These are phyloP conservation scores for Solanum medicagineum DNA, from an alignment of 257 asterid species.

Conservation along the genomic window DNA sequence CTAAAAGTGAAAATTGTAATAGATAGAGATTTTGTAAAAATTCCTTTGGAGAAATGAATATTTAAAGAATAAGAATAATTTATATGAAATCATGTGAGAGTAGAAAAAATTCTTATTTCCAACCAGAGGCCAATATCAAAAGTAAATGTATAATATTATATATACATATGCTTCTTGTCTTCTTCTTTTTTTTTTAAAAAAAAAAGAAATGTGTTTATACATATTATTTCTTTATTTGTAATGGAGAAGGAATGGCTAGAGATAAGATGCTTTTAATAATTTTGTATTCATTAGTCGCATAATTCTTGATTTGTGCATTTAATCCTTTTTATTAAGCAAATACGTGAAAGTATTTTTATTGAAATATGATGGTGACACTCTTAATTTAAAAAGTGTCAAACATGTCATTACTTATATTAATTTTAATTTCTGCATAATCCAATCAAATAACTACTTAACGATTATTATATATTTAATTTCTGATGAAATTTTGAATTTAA, in stretches of 20 bases:
- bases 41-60: too few species aligned
- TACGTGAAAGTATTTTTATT: background rate
- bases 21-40: too few species aligned
- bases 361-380: too few species aligned
- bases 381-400: too few species aligned
- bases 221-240: background rate
- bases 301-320: background rate
- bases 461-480: too few species aligned
- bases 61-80: background rate
- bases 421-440: too few species aligned
- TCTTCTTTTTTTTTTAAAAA: background rate
- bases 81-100: background rate
- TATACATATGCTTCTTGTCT: background rate
- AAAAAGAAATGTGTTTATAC: too few species aligned
- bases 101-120: background rate
- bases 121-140: background rate
- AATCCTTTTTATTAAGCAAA: background rate
- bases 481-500: too few species aligned
- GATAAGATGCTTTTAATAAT: background rate
- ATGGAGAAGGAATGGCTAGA: background rate
- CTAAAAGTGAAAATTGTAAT: too few species aligned
- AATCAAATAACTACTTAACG: too few species aligned
- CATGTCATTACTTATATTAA: too few species aligned
- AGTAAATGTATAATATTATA: background rate
- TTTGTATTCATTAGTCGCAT: background rate